These are phyloP conservation scores for Trametes cingulata DNA, from an alignment of 768 basidiomycete genomes.

Conservation along the genomic window DNA sequence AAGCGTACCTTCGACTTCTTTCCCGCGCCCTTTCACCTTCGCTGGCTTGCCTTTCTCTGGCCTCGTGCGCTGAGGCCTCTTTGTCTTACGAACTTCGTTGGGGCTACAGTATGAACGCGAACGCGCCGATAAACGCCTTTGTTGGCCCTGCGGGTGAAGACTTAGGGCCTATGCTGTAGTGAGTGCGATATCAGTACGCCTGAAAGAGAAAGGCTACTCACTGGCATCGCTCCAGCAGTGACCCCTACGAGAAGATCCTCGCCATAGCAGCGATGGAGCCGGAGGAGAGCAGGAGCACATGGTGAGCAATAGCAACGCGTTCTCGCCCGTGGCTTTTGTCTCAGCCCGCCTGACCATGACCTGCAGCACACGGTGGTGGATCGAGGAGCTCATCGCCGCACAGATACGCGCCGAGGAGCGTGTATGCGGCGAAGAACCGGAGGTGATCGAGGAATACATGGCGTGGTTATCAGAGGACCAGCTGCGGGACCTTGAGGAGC, in stretches of 20 bases:
- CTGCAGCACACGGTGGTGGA: conserved; percentile 6
- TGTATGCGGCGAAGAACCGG: conserved; percentile 7
- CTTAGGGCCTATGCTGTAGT: background rate
- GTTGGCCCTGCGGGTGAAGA: background rate
- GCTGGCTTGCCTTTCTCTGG: background rate
- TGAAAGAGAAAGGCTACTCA: too few relatives aligned
- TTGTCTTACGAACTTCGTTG: too few relatives aligned
- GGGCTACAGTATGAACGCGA: background rate
- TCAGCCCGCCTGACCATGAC: background rate
- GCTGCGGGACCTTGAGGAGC: background rate
- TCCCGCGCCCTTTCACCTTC: background rate
- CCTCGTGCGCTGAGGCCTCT: too few relatives aligned
- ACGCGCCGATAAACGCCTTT: background rate
- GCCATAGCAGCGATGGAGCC: background rate
- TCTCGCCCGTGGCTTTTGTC: background rate
- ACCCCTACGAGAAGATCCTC: too few relatives aligned
- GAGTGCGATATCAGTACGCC: background rate
- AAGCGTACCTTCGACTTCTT: background rate
- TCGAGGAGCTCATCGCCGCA: background rate
- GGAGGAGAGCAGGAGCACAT: background rate
- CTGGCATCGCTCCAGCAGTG: too few relatives aligned
- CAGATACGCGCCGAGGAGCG: background rate
- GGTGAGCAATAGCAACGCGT: background rate
- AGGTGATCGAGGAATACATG: background rate
- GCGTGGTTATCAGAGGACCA: conserved; percentile 6